Conservation (phyloP, 2,329 filamentous ascomycete genomes). For the Cadophora gregata region DNA sequence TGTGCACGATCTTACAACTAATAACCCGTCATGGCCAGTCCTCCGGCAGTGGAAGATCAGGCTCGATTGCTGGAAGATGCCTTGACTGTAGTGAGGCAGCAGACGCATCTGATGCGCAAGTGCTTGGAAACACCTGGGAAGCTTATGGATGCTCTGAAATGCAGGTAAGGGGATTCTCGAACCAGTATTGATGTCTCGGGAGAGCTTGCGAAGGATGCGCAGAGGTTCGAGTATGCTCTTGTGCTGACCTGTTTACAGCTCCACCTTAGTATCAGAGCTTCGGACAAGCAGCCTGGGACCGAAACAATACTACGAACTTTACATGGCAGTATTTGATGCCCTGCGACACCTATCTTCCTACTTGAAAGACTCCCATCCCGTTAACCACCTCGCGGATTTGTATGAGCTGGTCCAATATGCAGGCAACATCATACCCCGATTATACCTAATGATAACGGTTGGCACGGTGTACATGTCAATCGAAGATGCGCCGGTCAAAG, state of each 20-base stretch:
- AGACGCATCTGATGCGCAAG: slow-evolving; percentile 96
- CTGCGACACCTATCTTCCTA: slow-evolving; percentile 95
- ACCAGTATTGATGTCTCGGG: slow-evolving; percentile 18
- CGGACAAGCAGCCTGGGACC: slow-evolving; percentile 96
- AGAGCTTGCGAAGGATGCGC: slow-evolving; percentile 24
- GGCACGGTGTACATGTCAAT: slow-evolving; percentile 99
- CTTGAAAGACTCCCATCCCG: slow-evolving; percentile 94
- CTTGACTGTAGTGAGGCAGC: slow-evolving; percentile 92
- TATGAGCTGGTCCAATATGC: slow-evolving; percentile 99
- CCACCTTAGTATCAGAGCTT: slow-evolving; percentile 96
- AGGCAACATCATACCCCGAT: slow-evolving; percentile 92
- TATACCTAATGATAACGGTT: slow-evolving; percentile 99
- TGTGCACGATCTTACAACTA: slow-evolving; percentile 34
- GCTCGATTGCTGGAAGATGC: slow-evolving; percentile 97
- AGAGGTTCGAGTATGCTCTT: slow-evolving; percentile 27
- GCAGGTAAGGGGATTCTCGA: slow-evolving; percentile 73
- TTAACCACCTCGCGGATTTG: slow-evolving; percentile 96
- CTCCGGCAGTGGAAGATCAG: slow-evolving; percentile 77
- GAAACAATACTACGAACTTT: slow-evolving; percentile 99
- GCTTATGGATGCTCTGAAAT: slow-evolving; percentile 99
- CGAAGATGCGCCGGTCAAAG: slow-evolving; percentile 96
- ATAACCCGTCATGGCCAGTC: slow-evolving; percentile 53
- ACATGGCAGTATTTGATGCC: slow-evolving; percentile 99
- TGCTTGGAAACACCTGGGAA: slow-evolving; percentile 97
- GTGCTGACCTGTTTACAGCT: slow-evolving; percentile 61